Percentiles rank a stretch among this genome's conserved stretches.
These are phyloP conservation scores for Jaltomata sinuosa DNA, from an alignment of 257 asterid species.

Conservation along the genomic window DNA sequence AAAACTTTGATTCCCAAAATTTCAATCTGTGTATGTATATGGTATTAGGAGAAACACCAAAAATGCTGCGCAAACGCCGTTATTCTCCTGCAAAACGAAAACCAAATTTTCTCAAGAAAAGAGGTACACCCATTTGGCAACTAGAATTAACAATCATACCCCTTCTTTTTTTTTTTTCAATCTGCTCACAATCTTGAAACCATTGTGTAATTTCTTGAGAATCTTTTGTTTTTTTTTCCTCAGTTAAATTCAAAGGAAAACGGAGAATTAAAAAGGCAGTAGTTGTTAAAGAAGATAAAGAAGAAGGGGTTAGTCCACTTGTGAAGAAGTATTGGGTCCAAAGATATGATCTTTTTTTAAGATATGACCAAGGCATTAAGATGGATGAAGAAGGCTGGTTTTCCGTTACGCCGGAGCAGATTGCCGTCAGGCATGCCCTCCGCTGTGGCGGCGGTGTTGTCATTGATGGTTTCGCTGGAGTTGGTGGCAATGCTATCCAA, in stretches of 20 bases:
- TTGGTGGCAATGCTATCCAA: slow-evolving; percentile 87
- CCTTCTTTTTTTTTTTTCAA: neutral
- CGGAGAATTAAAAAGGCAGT: slow-evolving; percentile 2
- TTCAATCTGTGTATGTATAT: neutral
- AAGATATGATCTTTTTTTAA: slow-evolving; percentile 68
- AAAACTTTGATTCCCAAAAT: neutral
- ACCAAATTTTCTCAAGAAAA: slow-evolving; percentile 28
- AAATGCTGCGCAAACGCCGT: neutral
- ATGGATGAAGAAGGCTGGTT: slow-evolving; percentile 97
- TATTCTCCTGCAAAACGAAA: slow-evolving; percentile 17
- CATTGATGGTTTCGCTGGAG: slow-evolving; percentile 76
- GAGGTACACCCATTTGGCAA: slow-evolving; percentile 23
- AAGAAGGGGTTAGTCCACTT: slow-evolving; percentile 41
- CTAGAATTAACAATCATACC: neutral
- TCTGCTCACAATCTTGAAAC: neutral
- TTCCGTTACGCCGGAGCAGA: slow-evolving; percentile 88
- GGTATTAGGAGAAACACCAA: neutral
- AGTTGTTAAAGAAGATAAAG: slow-evolving; percentile 14
- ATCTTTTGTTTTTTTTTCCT: neutral
- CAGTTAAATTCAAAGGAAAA: slow-evolving; percentile 31
- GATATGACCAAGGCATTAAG: slow-evolving; percentile 56
- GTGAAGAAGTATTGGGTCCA: slow-evolving; percentile 76
- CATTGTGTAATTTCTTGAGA: neutral
- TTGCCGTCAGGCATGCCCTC: slow-evolving; percentile 67
- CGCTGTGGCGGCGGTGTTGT: slow-evolving; percentile 57